Conservation (phyloP, 352 stramenopile genomes). For the Globisporangium solare region DNA sequence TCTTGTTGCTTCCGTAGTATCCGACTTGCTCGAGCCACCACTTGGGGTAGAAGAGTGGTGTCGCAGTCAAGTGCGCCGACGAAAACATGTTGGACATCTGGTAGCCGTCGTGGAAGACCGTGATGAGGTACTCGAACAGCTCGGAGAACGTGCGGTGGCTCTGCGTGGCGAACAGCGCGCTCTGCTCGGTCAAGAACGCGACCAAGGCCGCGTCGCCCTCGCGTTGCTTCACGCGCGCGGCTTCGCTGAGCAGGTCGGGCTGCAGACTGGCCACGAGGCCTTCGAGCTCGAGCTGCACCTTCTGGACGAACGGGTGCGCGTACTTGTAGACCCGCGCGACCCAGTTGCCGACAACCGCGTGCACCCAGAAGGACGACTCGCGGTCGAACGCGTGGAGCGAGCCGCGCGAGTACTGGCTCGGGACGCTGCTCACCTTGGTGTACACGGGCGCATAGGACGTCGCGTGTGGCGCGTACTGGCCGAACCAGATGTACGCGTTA, state of each 20-base stretch:
- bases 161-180: constrained; percentile 39
- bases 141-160: constrained; percentile 46
- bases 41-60: constrained; percentile 76
- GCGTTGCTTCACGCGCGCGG: constrained; percentile 27
- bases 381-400: constrained; percentile 68
- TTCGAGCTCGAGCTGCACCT: constrained; percentile 58
- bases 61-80: constrained; percentile 29
- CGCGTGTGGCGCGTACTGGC: constrained; percentile 86
- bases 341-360: constrained; percentile 85
- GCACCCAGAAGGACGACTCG: constrained; percentile 68
- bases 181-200: constrained; percentile 55
- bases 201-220: constrained; percentile 41
- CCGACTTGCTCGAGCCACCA: constrained; percentile 81
- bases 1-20: constrained; percentile 47
- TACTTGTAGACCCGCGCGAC: constrained; percentile 69
- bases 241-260: constrained; percentile 29
- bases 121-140: constrained; percentile 70
- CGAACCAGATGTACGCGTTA: constrained; percentile 80
- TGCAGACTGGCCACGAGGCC: constrained; percentile 32
- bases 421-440: constrained; percentile 46
- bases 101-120: constrained; percentile 82
- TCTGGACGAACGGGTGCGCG: constrained; percentile 52
- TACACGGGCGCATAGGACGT: constrained; percentile 90
- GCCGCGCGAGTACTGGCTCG: constrained; percentile 39
- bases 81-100: constrained; percentile 52